Conservation (phyloP, 164 flowering plant genomes). For the Aristolochia fimbriata region DNA sequence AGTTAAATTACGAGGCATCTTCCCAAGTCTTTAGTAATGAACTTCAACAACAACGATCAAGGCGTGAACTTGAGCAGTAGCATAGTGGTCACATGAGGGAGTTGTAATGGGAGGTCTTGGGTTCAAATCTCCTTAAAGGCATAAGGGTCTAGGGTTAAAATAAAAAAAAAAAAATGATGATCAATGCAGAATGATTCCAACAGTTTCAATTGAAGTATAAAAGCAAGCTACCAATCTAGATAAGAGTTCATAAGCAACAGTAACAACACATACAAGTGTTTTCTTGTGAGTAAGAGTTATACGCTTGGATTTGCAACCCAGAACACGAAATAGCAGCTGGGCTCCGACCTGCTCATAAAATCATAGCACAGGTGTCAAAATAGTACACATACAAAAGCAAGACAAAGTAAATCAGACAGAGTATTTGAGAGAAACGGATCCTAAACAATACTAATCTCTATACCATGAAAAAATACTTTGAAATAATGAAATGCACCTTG, state of each 20-base stretch:
- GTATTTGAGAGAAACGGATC: not conserved
- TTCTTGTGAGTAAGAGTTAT: slow-evolving; percentile 94
- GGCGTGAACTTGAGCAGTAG: no score
- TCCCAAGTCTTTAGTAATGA: no score
- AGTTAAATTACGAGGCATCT: not conserved
- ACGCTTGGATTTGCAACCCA: slow-evolving; percentile 93
- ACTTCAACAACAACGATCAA: no score
- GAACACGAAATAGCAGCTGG: slow-evolving; percentile 74
- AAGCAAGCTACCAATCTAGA: no score
- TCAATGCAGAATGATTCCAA: no score
- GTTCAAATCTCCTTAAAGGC: no score
- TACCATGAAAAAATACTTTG: not conserved
- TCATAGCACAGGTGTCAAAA: not conserved
- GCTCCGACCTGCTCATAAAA: slow-evolving; percentile 62
- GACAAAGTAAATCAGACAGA: not conserved
- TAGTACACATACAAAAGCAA: not conserved
- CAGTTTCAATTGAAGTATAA: no score
- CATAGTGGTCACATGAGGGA: no score
- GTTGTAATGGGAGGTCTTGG: no score
- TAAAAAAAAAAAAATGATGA: no score
- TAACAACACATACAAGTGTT: slow-evolving; percentile 54
- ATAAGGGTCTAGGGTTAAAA: no score
- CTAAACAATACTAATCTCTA: no score
- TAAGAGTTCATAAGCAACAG: not conserved
- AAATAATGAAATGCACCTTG: slow-evolving; percentile 34